A percentile compares a stretch with the other conserved stretches of the same genome.
These are phyloP conservation scores for Penicillium sp. DNA, from an alignment of 2,329 filamentous ascomycete species.

Conservation along the genomic window DNA sequence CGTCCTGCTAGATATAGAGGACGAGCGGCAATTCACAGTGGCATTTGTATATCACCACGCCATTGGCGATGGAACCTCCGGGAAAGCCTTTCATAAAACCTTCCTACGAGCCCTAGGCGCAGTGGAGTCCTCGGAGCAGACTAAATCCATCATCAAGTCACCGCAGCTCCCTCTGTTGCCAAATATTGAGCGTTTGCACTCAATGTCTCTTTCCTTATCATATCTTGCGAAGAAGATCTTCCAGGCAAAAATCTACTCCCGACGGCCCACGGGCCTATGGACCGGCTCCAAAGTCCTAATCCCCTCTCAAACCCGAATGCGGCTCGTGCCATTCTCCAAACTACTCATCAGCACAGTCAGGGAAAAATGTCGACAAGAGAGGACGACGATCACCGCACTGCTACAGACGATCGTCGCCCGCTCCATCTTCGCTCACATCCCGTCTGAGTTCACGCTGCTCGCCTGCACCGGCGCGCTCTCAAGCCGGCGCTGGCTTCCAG, in stretches of 20 bases:
- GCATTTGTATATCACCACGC: conserved; percentile 50
- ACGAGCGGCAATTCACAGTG: conserved; percentile 37
- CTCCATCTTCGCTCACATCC: conserved; percentile 34
- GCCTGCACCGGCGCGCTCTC: conserved; percentile 37
- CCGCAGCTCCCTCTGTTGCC: conserved; percentile 36
- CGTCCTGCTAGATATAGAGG: conserved; percentile 30
- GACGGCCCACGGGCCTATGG: conserved; percentile 33
- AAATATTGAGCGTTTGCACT: conserved; percentile 41
- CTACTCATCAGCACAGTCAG: conserved; percentile 28
- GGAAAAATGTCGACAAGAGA: conserved; percentile 34
- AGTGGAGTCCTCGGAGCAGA: conserved; percentile 10
- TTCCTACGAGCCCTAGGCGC: conserved; percentile 39
- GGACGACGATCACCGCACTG: conserved; percentile 41
- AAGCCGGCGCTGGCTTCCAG: conserved; percentile 35
- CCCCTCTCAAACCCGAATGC: conserved; percentile 26
- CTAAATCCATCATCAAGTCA: conserved; percentile 18
- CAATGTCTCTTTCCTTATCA: conserved; percentile 35
- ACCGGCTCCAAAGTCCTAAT: conserved; percentile 28
- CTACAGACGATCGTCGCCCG: conserved; percentile 40
- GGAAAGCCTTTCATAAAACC: conserved; percentile 44
- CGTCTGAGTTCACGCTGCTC: conserved; percentile 29
- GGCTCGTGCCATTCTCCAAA: conserved; percentile 32
- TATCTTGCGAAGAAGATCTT: conserved; percentile 36
- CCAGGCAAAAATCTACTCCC: conserved; percentile 30
- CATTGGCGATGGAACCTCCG: conserved; percentile 47